Evolutionary conservation across 2,329 filamentous ascomycete genomes (phyloP), one percentile per base, ranked within the genome.

Genomic region (Berkeleyomyces basicola): DNA sequence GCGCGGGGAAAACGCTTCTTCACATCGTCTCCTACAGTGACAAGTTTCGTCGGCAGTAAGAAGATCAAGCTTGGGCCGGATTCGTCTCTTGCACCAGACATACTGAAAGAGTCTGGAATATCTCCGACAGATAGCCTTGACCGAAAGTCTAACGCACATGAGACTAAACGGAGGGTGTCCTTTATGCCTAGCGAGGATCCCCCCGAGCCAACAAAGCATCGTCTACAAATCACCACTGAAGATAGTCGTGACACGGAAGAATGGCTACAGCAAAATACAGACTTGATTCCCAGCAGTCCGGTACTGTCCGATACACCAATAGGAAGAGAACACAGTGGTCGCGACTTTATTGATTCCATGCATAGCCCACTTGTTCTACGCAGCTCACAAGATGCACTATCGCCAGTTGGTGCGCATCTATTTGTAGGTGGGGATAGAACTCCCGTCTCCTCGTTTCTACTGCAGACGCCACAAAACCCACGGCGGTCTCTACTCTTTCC

Each of bases 1-100:
- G 63, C 36, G 4, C 59, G 37, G 16, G 53, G 59, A 40, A 65
- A 65, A 39, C 63, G 63, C 7, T 63, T 62, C 33, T 63, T 65
- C 10, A 62, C 60, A 5, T 58, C 36, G 4, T 59, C 57, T 2
- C 60, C 60, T 10, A 33, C 42, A 1, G 59, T 40, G 10, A 42
- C 46, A 40, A 3, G 23, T 7, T 6, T 7, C 14, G 5, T 31
- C 7, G 7, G 7, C 33, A 31, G 4, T 33, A 53, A 53, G 49
- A 53, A 53, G 49, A 37, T 53, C 23, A 53, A n/a, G 10, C 9
- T 53, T 37, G 49, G 31, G 49, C 31, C 49, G 9, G 33, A n/a
- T 33, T 5, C 49, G 23, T 53, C 49, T 36, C 14, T 7, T 37
- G 31, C 14, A 3, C 23, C 31, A n/a, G 49, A 9, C 11, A 14